Evolutionary conservation across 2,329 filamentous ascomycete genomes (phyloP).

Genomic region (Ophiostoma himal-ulmi): DNA sequence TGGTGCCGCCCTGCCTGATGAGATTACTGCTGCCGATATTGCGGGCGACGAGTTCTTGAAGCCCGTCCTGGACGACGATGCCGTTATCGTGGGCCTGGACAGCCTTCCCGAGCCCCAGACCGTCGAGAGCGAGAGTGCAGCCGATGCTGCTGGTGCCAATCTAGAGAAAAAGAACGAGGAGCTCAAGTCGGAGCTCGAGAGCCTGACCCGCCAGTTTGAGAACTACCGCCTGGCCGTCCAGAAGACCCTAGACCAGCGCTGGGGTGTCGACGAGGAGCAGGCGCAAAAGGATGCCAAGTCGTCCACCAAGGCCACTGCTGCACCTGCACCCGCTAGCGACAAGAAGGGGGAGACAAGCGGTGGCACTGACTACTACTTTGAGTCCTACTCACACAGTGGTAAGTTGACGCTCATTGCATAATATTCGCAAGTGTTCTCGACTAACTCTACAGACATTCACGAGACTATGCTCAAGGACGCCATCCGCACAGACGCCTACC

Average conservation of each 20-base stretch:
- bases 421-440: background rate
- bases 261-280: constrained; percentile 50
- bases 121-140: background rate
- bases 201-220: constrained; percentile 55
- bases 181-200: constrained; percentile 57
- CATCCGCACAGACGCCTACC: constrained; percentile 82
- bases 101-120: constrained; percentile 51
- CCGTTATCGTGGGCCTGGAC: constrained; percentile 79
- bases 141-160: constrained; percentile 18
- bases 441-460: constrained; percentile 62
- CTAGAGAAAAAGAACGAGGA: constrained; percentile 47
- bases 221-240: constrained; percentile 61
- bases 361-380: constrained; percentile 46
- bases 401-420: constrained; percentile 26
- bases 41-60: constrained; percentile 75
- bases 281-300: constrained; percentile 29
- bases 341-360: constrained; percentile 32
- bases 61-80: constrained; percentile 83
- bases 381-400: constrained; percentile 61
- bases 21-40: constrained; percentile 58
- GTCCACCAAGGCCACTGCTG: background rate
- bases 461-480: constrained; percentile 92
- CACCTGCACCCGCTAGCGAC: constrained; percentile 7
- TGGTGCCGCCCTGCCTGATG: constrained; percentile 44
- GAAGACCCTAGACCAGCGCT: constrained; percentile 59